A percentile compares a stretch with the other conserved stretches of the same genome.
Evolutionary conservation across 2,329 filamentous ascomycete genomes (phyloP).

Genomic region (Colletotrichum phormii): DNA sequence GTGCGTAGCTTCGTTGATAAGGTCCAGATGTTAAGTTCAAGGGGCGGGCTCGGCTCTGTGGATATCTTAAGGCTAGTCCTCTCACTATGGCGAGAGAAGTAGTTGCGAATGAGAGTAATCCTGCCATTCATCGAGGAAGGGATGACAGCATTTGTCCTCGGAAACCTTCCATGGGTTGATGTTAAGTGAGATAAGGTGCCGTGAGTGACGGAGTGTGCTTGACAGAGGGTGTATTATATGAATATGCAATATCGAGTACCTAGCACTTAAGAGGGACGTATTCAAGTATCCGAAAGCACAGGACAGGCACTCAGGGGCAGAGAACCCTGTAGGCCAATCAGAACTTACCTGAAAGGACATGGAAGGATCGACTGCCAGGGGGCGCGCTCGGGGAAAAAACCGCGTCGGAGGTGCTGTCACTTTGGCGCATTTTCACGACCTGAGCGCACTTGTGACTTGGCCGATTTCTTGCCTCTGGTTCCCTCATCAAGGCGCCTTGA

Average conservation of each 20-base stretch:
- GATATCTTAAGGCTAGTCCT: neutral
- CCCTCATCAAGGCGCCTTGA: neutral
- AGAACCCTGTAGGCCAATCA: constrained; percentile 16
- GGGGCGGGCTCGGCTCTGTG: neutral
- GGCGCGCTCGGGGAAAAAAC: constrained; percentile 20
- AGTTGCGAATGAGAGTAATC: neutral
- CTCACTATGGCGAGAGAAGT: too few species aligned
- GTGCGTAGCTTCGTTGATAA: neutral
- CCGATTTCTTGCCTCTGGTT: neutral
- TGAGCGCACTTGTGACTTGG: constrained; percentile 6
- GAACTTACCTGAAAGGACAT: neutral
- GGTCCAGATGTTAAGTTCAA: neutral
- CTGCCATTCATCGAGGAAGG: too few species aligned
- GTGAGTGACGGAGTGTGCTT: too few species aligned
- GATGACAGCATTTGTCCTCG: too few species aligned
- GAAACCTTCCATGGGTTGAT: too few species aligned
- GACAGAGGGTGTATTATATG: too few species aligned
- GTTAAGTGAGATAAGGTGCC: too few species aligned
- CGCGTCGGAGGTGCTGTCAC: constrained; percentile 18
- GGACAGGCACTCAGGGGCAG: neutral
- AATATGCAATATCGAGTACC: too few species aligned
- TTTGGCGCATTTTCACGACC: constrained; percentile 1
- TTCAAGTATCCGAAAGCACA: too few species aligned
- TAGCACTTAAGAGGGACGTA: too few species aligned
- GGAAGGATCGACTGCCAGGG: neutral